Evolutionary conservation across 306 rosid genomes (phyloP).

Genomic region (Pterocarpus santalinus): DNA sequence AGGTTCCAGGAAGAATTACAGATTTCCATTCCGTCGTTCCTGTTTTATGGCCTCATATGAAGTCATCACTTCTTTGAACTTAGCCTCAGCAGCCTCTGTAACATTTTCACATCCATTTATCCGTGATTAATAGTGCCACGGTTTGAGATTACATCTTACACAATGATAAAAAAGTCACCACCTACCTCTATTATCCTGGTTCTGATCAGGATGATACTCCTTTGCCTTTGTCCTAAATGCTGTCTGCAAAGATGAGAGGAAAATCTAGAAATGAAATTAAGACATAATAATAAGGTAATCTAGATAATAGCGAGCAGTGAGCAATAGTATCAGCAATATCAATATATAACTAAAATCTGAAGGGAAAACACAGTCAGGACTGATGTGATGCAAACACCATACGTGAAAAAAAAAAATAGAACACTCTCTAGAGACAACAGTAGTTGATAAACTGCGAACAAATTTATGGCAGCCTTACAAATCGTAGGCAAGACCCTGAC

Average conservation of each 20-base stretch:
- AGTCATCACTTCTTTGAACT: slow-evolving; percentile 92
- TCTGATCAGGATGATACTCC: slow-evolving; percentile 96
- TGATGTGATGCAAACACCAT: slow-evolving; percentile 6
- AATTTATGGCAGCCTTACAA: slow-evolving; percentile 21
- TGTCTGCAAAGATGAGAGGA: slow-evolving; percentile 61
- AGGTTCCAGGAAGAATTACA: slow-evolving; percentile 39
- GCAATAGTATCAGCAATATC: slow-evolving; percentile 1
- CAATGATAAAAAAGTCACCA: slow-evolving; percentile 30
- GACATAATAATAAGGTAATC: slow-evolving; percentile 28
- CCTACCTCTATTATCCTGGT: slow-evolving; percentile 86
- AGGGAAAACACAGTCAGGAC: slow-evolving; percentile 36
- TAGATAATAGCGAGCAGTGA: background rate
- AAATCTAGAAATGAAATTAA: slow-evolving; percentile 4
- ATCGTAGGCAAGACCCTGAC: background rate
- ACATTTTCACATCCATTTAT: slow-evolving; percentile 34
- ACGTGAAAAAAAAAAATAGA: background rate
- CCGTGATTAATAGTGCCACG: slow-evolving; percentile 35
- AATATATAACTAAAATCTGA: slow-evolving; percentile 29
- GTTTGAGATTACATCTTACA: slow-evolving; percentile 25
- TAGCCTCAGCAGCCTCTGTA: slow-evolving; percentile 92
- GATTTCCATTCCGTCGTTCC: slow-evolving; percentile 62
- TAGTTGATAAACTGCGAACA: slow-evolving; percentile 16
- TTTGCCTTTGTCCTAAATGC: slow-evolving; percentile 93
- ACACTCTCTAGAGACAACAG: background rate
- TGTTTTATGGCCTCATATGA: slow-evolving; percentile 94